phyloP scores from a whole-genome alignment of 2,329 filamentous ascomycete species.

The Curvularia sp. region DNA sequence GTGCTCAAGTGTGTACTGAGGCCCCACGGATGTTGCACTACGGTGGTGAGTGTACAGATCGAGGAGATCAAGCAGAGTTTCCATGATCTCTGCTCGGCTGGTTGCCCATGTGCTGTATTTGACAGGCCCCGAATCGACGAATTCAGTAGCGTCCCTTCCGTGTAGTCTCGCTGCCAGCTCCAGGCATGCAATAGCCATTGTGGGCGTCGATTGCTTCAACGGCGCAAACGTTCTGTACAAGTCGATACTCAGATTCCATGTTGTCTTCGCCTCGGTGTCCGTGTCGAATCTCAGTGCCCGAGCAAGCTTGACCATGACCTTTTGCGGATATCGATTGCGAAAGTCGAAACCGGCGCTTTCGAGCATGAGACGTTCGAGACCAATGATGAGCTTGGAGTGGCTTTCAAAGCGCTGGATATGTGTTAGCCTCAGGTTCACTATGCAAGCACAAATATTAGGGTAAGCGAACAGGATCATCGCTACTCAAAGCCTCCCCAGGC shows the following conservation, averaged over 20 bases:
- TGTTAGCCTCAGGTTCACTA: slow-evolving; percentile 1
- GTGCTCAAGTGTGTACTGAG: slow-evolving; percentile 72
- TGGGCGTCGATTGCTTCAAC: slow-evolving; percentile 86
- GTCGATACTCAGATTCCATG: slow-evolving; percentile 85
- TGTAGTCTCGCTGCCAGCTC: slow-evolving; percentile 79
- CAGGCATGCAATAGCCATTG: slow-evolving; percentile 80
- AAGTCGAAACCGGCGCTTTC: slow-evolving; percentile 96
- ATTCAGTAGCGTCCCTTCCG: slow-evolving; percentile 61
- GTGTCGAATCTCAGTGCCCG: slow-evolving; percentile 64
- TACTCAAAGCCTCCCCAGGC: slow-evolving; percentile 70
- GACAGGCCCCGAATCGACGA: slow-evolving; percentile 52
- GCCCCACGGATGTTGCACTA: slow-evolving; percentile 75
- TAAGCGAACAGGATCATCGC: slow-evolving; percentile 77
- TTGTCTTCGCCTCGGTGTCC: slow-evolving; percentile 66
- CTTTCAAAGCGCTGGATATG: slow-evolving; percentile 76
- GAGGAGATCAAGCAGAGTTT: slow-evolving; percentile 87
- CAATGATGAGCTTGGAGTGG: slow-evolving; percentile 81
- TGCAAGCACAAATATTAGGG: neutral
- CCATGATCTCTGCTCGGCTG: slow-evolving; percentile 56
- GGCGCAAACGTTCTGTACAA: slow-evolving; percentile 93
- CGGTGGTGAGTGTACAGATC: slow-evolving; percentile 91
- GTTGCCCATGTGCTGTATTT: slow-evolving; percentile 57
- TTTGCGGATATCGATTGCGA: slow-evolving; percentile 84
- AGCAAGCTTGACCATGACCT: slow-evolving; percentile 80
- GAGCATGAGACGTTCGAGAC: slow-evolving; percentile 88